Base-by-base conservation (phyloP, 2,329 filamentous ascomycete species). In the Trichoderma semiorbis region DNA sequence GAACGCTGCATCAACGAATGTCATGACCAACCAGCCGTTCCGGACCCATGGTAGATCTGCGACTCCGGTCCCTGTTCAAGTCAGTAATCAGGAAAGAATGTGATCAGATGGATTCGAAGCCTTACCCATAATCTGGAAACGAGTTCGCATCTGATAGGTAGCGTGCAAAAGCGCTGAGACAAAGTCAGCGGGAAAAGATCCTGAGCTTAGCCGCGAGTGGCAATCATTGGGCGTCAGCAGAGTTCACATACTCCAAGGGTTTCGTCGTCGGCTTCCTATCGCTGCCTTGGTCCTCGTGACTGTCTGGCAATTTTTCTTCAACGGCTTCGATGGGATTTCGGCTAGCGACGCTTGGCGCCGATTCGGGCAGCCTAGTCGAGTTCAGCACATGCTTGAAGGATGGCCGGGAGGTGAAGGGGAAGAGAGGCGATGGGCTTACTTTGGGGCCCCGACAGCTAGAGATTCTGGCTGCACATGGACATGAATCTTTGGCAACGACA, bases 51-150 rank as follows among this genome's bases (percentile, higher is more conserved):
- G 73, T 75, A 72, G 73, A 34, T 53, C 47, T 65, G 57, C 39
- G 55, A 43, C 67, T 75, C 72, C 70, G 74, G 75, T 73, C 70
- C 76, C 79, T 57, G 57, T 58, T 24, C 34, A 60, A 60, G 75
- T 75, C 74, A 79, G 76, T 71, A 70, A 71, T 18, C 18, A 11
- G n/a, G 3, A 12, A n/a, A 24, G 21, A 55, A 36, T 7, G 53
- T 32, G 30, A 63, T 30, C 26, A 21, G 47, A 11, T 7, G 32
- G 47, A 61, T 63, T 61, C 63, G 73, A 71, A 72, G 72, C 72
- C 76, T 68, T 80, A 83, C 82, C 80, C 81, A 83, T 83, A 84
- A 76, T 83, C 82, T 65, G 82, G 82, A 75, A 82, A 81, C 72
- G 80, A 82, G 75, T 79, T 78, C 73, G 78, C 78, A 72, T 79